Conservation (phyloP, 1,139 yeast genomes). For the Candida sp. region DNA sequence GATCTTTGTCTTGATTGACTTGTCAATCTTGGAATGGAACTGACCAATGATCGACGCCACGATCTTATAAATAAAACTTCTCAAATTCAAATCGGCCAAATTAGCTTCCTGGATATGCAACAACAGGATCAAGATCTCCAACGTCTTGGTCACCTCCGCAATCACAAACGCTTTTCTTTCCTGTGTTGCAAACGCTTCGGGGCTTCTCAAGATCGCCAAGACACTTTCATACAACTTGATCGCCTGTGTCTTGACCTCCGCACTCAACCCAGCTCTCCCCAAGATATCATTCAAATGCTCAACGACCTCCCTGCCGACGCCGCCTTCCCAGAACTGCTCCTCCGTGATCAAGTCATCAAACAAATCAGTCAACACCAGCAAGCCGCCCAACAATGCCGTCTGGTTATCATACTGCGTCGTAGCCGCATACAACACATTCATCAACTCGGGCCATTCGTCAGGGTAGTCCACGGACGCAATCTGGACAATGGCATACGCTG, state of each 20-base stretch:
- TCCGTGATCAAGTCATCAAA: conserved; percentile 88
- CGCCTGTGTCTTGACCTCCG: conserved; percentile 51
- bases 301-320: conserved; percentile 60
- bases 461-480: conserved; percentile 93
- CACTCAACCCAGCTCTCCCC: conserved; percentile 24
- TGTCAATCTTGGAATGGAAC: conserved; percentile 33
- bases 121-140: conserved; percentile 21
- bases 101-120: conserved; percentile 21
- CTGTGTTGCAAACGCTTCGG: conserved; percentile 47
- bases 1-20: conserved; percentile 21
- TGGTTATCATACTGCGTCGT: conserved; percentile 34
- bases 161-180: conserved; percentile 34
- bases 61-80: conserved; percentile 33
- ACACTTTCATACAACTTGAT: conserved; percentile 57
- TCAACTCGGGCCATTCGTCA: conserved; percentile 90
- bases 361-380: conserved; percentile 74
- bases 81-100: conserved; percentile 23
- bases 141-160: conserved; percentile 27
- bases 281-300: conserved; percentile 50
- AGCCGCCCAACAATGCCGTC: conserved; percentile 60
- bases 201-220: conserved; percentile 54
- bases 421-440: conserved; percentile 50
- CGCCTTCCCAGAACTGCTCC: conserved; percentile 82
- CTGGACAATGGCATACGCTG: conserved; percentile 79
- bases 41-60: conserved; percentile 32